A percentile compares a stretch with the other conserved stretches of the same genome.
Evolutionary conservation across 2,329 filamentous ascomycete species (phyloP).

Genomic region (Fusarium sp.): DNA sequence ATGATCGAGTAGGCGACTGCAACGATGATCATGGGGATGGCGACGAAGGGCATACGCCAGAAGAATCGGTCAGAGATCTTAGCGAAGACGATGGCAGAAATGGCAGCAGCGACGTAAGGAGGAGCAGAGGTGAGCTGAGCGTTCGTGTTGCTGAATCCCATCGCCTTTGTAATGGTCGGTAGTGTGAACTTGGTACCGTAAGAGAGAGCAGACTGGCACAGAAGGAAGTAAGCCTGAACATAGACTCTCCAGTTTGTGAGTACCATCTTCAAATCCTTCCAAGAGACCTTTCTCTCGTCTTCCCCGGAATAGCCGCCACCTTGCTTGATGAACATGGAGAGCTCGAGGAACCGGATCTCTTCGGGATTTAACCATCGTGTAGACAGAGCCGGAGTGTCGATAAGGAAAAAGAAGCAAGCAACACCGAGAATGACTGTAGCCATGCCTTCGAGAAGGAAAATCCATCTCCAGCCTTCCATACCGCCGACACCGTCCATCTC

Average conservation of each 20-base stretch:
- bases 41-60: conserved; percentile 41
- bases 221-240: conserved; percentile 42
- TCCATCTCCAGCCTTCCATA: conserved; percentile 45
- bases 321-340: conserved; percentile 47
- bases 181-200: conserved; percentile 43
- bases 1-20: conserved; percentile 35
- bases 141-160: conserved; percentile 42
- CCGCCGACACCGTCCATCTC: conserved; percentile 70
- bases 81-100: conserved; percentile 70
- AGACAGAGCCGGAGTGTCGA: conserved; percentile 51
- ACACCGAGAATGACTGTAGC: conserved; percentile 50
- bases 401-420: conserved; percentile 57
- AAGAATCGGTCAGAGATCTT: conserved; percentile 71
- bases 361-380: conserved; percentile 45
- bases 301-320: conserved; percentile 35
- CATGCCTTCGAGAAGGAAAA: conserved; percentile 41
- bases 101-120: conserved; percentile 68
- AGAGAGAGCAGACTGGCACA: conserved; percentile 42
- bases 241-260: conserved; percentile 46
- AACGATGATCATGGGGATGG: conserved; percentile 30
- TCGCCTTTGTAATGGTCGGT: conserved; percentile 38
- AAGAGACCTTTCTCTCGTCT: conserved; percentile 32
- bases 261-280: conserved; percentile 40
- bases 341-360: conserved; percentile 40
- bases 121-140: conserved; percentile 61